Evolutionary conservation across 306 rosid genomes (phyloP), one percentile per base, ranked within the genome.

Genomic region (Lithocarpus polystachyus): DNA sequence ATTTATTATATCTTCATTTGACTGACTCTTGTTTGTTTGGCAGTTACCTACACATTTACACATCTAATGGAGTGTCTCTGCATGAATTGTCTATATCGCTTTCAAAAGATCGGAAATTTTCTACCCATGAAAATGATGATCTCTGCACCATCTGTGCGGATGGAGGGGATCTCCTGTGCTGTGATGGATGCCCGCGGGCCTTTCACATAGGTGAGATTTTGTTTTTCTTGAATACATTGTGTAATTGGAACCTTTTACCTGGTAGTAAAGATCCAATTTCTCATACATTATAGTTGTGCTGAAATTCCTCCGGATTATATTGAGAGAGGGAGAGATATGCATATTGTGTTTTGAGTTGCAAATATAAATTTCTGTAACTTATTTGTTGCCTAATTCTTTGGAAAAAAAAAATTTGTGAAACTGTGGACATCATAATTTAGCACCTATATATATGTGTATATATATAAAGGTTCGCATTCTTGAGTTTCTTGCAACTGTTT

Each of bases 181-280:
- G 99, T 81, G 92, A 93, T 86, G 95, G 94, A 57, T 96, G 99
- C 83, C 99, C 99, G 28, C 82, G 99, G 78, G 90, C 96, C 68
- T 96, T 88, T 79, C 99, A 96, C 85, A 76, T 76, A 83, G 94
- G 99, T 96, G 82, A 83, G 77, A 40, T 67, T 29, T 37, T 52
- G 28, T 57, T 75, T 79, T 52, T 18, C 18, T 7, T 67, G 68
- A 61, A 35, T 67, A 33, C 19, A 23, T 67, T 33, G 48, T 67
- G 51, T 31, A 9, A 6, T 68, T 19, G 72, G 43, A 35, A 64
- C 71, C 22, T 64, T 64, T 35, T 35, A 8, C 5, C 24, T 35
- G 72, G 24, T 67, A 3, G 26, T 67, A 45, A 67, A 67, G 51
- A 29, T 31, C 26, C 43, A 54, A 22, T n/a, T 73, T 18, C 76